A percentile compares a stretch with the other conserved stretches of the same genome.
Evolutionary conservation across 179 eudicot species (phyloP).

Genomic region (Patellifolia procumbens): DNA sequence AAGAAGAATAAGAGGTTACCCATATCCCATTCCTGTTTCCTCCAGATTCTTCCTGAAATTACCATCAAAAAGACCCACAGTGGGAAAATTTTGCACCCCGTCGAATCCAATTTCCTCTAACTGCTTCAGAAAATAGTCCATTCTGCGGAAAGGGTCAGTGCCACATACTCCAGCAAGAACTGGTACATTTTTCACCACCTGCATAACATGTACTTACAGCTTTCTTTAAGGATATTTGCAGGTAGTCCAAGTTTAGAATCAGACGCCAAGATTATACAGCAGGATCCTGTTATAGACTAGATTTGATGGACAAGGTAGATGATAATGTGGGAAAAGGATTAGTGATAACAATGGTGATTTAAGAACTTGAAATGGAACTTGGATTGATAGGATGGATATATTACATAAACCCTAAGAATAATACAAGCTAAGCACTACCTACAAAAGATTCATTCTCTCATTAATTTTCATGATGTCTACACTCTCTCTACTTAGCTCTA

Average conservation of each 20-base stretch:
- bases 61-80: constrained; percentile 98
- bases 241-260: not conserved
- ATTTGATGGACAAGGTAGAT: too few species aligned
- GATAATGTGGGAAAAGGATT: too few species aligned
- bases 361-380: too few species aligned
- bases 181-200: constrained; percentile 90
- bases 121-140: constrained; percentile 78
- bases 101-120: constrained; percentile 80
- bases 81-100: constrained; percentile 97
- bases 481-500: too few species aligned
- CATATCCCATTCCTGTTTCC: constrained; percentile 99
- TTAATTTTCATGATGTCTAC: too few species aligned
- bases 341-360: too few species aligned
- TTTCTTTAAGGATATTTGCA: not conserved
- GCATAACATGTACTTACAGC: constrained; percentile 10
- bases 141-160: constrained; percentile 93
- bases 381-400: too few species aligned
- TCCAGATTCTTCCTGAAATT: constrained; percentile 93
- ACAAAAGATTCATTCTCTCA: too few species aligned
- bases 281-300: too few species aligned
- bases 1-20: constrained; percentile 44
- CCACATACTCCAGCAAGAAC: constrained; percentile 98
- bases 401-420: too few species aligned
- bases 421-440: too few species aligned
- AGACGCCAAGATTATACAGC: not conserved